phyloP scores from a whole-genome alignment of 768 basidiomycete genomes.

The Imleria badia region DNA sequence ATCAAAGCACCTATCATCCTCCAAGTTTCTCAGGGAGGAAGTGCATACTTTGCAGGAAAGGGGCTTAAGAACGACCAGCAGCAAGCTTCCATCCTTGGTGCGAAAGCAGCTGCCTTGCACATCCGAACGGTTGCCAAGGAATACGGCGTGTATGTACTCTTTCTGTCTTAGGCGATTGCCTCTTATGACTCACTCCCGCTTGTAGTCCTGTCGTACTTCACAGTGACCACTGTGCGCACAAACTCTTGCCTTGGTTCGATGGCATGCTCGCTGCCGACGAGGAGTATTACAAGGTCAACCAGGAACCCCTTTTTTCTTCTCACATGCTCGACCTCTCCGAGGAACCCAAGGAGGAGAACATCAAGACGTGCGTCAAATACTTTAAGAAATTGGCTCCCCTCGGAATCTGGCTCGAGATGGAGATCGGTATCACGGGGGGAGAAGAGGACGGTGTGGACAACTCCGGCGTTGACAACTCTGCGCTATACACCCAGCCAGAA shows the following conservation, averaged over 20 bases:
- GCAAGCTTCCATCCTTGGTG: constrained; percentile 92
- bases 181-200: not conserved
- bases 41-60: constrained; percentile 96
- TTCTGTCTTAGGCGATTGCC: not conserved
- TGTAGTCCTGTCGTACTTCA: constrained; percentile 91
- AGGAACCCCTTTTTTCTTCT: constrained; percentile 87
- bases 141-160: constrained; percentile 82
- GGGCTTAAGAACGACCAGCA: constrained; percentile 94
- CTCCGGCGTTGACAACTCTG: constrained; percentile 89
- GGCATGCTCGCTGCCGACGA: constrained; percentile 98
- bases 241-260: constrained; percentile 98
- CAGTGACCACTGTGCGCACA: constrained; percentile 98
- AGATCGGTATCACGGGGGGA: constrained; percentile 99
- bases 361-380: constrained; percentile 89
- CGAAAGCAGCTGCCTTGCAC: constrained; percentile 89
- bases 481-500: constrained; percentile 95
- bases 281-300: constrained; percentile 86
- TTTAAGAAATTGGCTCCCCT: constrained; percentile 92
- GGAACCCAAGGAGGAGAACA: constrained; percentile 90
- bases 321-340: constrained; percentile 99
- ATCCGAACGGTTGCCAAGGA: constrained; percentile 82
- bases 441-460: constrained; percentile 99
- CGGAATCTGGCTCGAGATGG: constrained; percentile 99
- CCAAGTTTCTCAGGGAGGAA: constrained; percentile 96
- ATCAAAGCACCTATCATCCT: constrained; percentile 97